Evolutionary conservation across 306 rosid species (phyloP).

Genomic region (Herpetospermum pedunculosum): DNA sequence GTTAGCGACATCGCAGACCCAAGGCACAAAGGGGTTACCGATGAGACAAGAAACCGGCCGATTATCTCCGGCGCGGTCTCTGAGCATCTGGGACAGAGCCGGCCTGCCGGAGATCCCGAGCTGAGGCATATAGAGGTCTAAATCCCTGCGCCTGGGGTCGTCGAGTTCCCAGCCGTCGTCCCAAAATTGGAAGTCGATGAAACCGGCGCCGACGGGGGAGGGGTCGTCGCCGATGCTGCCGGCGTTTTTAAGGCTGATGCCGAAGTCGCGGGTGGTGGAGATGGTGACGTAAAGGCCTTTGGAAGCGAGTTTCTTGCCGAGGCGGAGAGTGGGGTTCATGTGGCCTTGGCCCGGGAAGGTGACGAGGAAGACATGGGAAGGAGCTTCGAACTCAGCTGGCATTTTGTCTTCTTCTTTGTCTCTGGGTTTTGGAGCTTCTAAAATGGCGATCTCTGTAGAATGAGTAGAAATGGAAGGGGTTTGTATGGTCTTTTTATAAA

Average conservation of each 20-base stretch:
- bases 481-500: no score
- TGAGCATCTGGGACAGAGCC: constrained; percentile 16
- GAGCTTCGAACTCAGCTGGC: constrained; percentile 29
- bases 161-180: constrained; percentile 34
- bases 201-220: constrained; percentile 36
- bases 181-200: constrained; percentile 44
- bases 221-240: constrained; percentile 22
- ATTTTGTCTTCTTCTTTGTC: constrained; percentile 10
- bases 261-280: constrained; percentile 25
- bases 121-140: constrained; percentile 4
- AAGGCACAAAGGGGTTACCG: constrained; percentile 13
- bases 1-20: constrained; percentile 9
- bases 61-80: constrained; percentile 12
- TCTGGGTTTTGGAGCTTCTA: neutral
- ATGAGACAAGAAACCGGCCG: constrained; percentile 27
- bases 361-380: constrained; percentile 29
- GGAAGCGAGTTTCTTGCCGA: constrained; percentile 49
- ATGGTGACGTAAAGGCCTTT: constrained; percentile 50
- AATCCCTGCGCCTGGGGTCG: constrained; percentile 11
- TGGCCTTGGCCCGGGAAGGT: constrained; percentile 73
- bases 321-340: constrained; percentile 56
- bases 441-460: neutral
- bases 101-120: constrained; percentile 26
- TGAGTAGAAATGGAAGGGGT: no score
- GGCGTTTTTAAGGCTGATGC: constrained; percentile 28